These are phyloP conservation scores for Schizochytrium sp. DNA, from an alignment of 108 stramenopile genomes.

Conservation along the genomic window DNA sequence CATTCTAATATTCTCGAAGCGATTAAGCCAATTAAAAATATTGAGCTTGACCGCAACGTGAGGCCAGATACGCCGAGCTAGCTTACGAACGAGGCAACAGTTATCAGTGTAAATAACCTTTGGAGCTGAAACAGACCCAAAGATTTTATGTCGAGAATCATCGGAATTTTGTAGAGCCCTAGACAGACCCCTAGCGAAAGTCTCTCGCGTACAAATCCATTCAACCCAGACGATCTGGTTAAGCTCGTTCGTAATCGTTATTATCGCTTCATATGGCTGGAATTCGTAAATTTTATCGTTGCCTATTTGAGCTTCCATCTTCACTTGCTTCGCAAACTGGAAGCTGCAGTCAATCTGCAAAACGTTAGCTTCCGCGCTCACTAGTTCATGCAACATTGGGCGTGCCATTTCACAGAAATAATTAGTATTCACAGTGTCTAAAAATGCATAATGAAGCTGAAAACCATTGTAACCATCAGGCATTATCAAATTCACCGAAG, in stretches of 20 bases:
- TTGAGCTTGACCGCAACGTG: background rate
- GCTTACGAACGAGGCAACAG: background rate
- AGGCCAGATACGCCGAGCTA: background rate
- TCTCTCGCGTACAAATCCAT: background rate
- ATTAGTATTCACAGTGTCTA: background rate
- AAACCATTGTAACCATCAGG: background rate
- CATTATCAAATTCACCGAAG: background rate
- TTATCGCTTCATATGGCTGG: background rate
- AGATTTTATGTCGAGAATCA: background rate
- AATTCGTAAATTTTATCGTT: background rate
- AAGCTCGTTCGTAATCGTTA: background rate
- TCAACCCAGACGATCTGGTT: background rate
- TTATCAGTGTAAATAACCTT: background rate
- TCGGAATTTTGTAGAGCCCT: background rate
- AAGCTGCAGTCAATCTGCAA: background rate
- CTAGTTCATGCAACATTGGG: background rate
- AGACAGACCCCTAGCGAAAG: background rate
- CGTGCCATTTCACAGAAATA: background rate
- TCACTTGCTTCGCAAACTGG: background rate
- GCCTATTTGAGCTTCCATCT: background rate
- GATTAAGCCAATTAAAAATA: background rate
- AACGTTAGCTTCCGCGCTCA: background rate
- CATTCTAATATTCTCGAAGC: background rate
- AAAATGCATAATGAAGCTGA: background rate
- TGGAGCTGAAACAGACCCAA: background rate